Evolutionary conservation across 192 early-diverging fungal species (phyloP).

Genomic region (Gaertneriomyces sp.): DNA sequence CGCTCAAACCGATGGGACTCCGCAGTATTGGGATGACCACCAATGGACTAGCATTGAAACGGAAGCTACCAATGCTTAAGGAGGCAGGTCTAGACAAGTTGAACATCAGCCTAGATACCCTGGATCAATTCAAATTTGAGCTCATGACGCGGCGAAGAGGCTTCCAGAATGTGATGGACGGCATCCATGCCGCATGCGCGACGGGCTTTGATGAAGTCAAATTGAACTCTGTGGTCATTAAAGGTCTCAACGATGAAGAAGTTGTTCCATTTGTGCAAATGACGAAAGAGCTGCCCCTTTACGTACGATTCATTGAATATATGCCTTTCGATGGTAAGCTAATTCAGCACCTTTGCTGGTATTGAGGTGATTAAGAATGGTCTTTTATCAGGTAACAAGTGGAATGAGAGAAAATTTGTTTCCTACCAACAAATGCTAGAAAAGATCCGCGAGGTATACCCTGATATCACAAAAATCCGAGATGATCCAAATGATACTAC

Average conservation of each 20-base stretch:
- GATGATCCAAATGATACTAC: conserved; percentile 86
- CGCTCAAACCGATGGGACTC: conserved; percentile 69
- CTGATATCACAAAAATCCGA: conserved; percentile 54
- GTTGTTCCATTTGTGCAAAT: conserved; percentile 79
- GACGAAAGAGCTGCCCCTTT: conserved; percentile 69
- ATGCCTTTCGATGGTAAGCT: conserved; percentile 93
- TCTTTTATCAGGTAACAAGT: conserved; percentile 66
- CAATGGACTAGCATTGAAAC: conserved; percentile 86
- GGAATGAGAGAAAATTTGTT: conserved; percentile 80
- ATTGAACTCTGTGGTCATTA: conserved; percentile 92
- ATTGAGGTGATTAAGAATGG: not conserved
- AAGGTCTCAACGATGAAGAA: conserved; percentile 80
- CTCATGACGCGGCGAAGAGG: conserved; percentile 83
- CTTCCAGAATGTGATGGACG: conserved; percentile 72
- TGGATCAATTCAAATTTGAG: conserved; percentile 84
- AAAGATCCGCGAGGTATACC: conserved; percentile 53
- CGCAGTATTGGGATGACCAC: conserved; percentile 86
- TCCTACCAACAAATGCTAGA: conserved; percentile 76
- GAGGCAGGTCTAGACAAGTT: conserved; percentile 76
- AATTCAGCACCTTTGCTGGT: not conserved
- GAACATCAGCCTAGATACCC: conserved; percentile 90
- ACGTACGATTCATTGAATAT: conserved; percentile 94
- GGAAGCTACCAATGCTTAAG: conserved; percentile 71
- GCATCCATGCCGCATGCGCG: conserved; percentile 65
- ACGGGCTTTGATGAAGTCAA: conserved; percentile 74